Evolutionary conservation across 805 yeast genomes (phyloP).

Genomic region (Candida xiaguanensis): DNA sequence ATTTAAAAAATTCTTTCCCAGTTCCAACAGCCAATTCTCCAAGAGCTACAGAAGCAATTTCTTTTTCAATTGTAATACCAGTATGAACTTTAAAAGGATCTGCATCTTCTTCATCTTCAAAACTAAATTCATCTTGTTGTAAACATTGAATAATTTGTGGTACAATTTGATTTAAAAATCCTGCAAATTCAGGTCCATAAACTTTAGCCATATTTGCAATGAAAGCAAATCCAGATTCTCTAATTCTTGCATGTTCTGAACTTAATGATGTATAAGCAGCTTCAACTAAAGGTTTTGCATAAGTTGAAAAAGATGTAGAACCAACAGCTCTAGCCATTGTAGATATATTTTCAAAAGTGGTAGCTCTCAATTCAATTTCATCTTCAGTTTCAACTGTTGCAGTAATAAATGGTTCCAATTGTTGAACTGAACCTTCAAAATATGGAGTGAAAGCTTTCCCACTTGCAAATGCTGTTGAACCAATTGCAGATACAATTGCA

Average conservation of each 20-base stretch:
- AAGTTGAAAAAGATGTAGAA: conserved; percentile 78
- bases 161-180: conserved; percentile 76
- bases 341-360: conserved; percentile 88
- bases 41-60: conserved; percentile 87
- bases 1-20: conserved; percentile 72
- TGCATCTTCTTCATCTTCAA: conserved; percentile 55
- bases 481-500: conserved; percentile 90
- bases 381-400: conserved; percentile 77
- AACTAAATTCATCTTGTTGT: conserved; percentile 80
- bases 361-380: conserved; percentile 86
- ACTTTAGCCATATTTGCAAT: conserved; percentile 93
- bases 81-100: conserved; percentile 84
- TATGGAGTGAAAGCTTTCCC: conserved; percentile 85
- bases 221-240: conserved; percentile 94
- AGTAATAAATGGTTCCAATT: conserved; percentile 76
- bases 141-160: conserved; percentile 83
- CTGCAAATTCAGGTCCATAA: conserved; percentile 84
- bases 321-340: conserved; percentile 97
- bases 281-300: conserved; percentile 82
- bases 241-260: conserved; percentile 76
- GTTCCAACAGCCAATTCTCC: conserved; percentile 88
- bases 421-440: conserved; percentile 76
- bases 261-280: conserved; percentile 79
- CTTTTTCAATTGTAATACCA: conserved; percentile 93
- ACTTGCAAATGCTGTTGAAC: conserved; percentile 94